A percentile compares a stretch with the other conserved stretches of the same genome.
Evolutionary conservation across 1,139 yeast genomes (phyloP).

Genomic region (Protomyces inundatus): DNA sequence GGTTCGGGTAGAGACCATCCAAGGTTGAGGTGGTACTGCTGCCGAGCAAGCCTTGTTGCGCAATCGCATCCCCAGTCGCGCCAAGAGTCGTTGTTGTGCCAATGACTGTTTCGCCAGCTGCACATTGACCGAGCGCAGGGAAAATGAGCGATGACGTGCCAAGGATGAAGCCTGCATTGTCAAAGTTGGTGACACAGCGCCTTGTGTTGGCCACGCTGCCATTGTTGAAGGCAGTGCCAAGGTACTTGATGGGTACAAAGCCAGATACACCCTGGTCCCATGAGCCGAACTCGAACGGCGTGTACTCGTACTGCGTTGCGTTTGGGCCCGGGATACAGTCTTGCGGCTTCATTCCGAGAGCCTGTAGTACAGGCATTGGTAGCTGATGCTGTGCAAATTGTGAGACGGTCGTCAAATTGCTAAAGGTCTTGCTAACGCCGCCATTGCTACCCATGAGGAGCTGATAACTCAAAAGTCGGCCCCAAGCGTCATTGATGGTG

Average conservation of each 20-base stretch:
- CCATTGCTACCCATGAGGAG: slow-evolving; percentile 55
- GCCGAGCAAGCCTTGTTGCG: slow-evolving; percentile 35
- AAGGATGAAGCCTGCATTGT: slow-evolving; percentile 65
- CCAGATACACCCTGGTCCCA: slow-evolving; percentile 79
- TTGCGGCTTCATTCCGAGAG: slow-evolving; percentile 78
- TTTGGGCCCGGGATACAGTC: slow-evolving; percentile 38
- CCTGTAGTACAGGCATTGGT: slow-evolving; percentile 86
- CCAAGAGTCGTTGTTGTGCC: slow-evolving; percentile 49
- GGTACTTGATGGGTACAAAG: slow-evolving; percentile 65
- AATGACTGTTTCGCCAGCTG: slow-evolving; percentile 49
- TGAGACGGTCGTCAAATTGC: slow-evolving; percentile 54
- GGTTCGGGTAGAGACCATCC: slow-evolving; percentile 57
- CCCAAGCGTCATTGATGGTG: slow-evolving; percentile 86
- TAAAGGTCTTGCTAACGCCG: slow-evolving; percentile 65
- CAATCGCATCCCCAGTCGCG: slow-evolving; percentile 38
- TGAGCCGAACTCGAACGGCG: slow-evolving; percentile 75
- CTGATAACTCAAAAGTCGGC: slow-evolving; percentile 75
- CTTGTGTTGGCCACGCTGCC: slow-evolving; percentile 46
- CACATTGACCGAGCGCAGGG: slow-evolving; percentile 54
- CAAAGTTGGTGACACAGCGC: slow-evolving; percentile 55
- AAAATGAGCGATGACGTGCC: slow-evolving; percentile 75
- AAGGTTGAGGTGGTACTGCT: slow-evolving; percentile 73
- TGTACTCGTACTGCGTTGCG: slow-evolving; percentile 58
- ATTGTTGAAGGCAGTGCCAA: slow-evolving; percentile 61
- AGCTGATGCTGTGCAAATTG: slow-evolving; percentile 57